Base-by-base conservation (phyloP, 139 green algal species). In the Chlamydomonas eustigma region DNA sequence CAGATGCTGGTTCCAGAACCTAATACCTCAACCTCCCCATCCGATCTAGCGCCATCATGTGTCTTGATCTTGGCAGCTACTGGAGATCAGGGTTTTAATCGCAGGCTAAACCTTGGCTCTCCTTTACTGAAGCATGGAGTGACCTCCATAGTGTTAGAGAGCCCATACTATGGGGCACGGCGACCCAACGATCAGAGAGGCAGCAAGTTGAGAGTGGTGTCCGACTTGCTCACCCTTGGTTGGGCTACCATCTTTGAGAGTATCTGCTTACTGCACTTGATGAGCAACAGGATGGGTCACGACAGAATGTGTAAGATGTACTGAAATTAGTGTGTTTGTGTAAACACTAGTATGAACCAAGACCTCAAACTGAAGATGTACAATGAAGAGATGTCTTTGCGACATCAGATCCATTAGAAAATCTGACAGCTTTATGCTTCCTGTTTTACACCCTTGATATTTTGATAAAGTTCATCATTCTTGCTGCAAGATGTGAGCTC, bases 61-160 rank as follows among this genome's bases (percentile, higher is more conserved):
- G 89, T 91, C n/a, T 36, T 97, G n/a, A 91, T 96, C 77, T 79
- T 97, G 39, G 85, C 92, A 1, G 92, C 85, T 32, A 97, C 92
- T 0, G 92, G 92, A 0, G 92, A 97, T 71, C 92, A 97, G 64
- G 81, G 83, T 2, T 93, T 90, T 68, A 39, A 71, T 0, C 74
- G 92, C 4, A 73, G 92, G 28, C 70, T 90, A 6, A 71, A 80
- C 28, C 82, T 96, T 37, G 86, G 76, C 1, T 73, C 83, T 22
- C 87, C 87, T 0, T 81, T 97, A 51, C 58, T 94, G 3, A 71
- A 88, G 44, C 78, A 93, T 80, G 90, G 90, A 39, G 81, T 96
- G 1, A 88, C 82, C 31, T 85, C 88, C 4, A 65, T 97, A 36
- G 78, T 88, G 22, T 82, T 94, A 34, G 93, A 97, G 86, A 86